These are phyloP conservation scores for Epichloe elymi DNA, from an alignment of 2,329 filamentous ascomycete species.

Conservation along the genomic window DNA sequence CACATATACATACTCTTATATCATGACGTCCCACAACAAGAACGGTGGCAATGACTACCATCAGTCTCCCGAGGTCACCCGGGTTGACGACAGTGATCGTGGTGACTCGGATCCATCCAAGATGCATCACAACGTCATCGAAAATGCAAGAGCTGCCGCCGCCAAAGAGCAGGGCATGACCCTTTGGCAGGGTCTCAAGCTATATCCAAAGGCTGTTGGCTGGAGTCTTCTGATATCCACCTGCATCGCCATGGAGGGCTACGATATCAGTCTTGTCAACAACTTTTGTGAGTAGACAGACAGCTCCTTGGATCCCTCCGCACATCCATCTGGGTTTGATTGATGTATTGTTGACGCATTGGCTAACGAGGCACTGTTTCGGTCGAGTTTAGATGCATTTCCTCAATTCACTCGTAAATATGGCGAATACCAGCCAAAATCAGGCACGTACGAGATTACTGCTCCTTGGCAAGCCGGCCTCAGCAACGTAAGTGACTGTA, in stretches of 20 bases:
- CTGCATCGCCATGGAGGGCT: constrained; percentile 84
- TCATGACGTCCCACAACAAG: not conserved
- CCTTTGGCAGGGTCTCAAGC: constrained; percentile 59
- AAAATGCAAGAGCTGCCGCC: constrained; percentile 30
- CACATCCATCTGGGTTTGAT: no score
- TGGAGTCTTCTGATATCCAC: constrained; percentile 85
- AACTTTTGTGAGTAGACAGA: constrained; percentile 49
- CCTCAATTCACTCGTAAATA: constrained; percentile 46
- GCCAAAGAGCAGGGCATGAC: constrained; percentile 58
- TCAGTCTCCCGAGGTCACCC: constrained; percentile 6
- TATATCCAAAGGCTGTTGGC: constrained; percentile 76
- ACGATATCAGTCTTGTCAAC: constrained; percentile 68
- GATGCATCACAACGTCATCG: constrained; percentile 18
- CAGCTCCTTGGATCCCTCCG: no score
- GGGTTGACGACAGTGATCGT: constrained; percentile 8
- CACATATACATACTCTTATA: not conserved
- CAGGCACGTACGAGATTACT: constrained; percentile 39
- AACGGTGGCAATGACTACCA: not conserved
- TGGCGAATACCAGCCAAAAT: constrained; percentile 30
- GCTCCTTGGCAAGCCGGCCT: constrained; percentile 50
- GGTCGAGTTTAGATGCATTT: constrained; percentile 30
- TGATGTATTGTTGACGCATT: no score
- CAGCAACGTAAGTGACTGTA: constrained; percentile 31
- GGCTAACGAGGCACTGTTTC: not conserved
- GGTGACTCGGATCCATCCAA: constrained; percentile 12